These are phyloP conservation scores for Bacterosira constricta DNA, from an alignment of 108 stramenopile genomes.

Conservation along the genomic window DNA sequence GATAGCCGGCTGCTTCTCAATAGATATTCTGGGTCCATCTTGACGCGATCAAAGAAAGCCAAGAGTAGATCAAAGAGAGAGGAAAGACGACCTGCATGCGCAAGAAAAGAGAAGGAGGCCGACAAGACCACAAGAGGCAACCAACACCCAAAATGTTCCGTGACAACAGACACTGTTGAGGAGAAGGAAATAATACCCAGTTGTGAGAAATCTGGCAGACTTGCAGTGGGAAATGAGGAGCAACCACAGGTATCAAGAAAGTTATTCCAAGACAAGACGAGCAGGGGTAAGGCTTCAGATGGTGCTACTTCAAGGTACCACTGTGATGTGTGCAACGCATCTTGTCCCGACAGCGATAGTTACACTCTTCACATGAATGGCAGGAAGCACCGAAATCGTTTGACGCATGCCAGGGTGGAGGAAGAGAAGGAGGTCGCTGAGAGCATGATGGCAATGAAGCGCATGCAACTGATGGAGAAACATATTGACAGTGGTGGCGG, in stretches of 20 bases:
- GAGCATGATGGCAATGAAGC: constrained; percentile 61
- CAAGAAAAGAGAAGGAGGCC: background rate
- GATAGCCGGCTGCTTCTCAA: constrained; percentile 24
- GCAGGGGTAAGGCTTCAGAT: background rate
- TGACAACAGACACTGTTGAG: background rate
- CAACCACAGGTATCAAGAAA: background rate
- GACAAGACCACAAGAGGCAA: background rate
- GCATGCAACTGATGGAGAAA: constrained; percentile 44
- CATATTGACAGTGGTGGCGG: background rate
- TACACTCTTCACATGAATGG: constrained; percentile 75
- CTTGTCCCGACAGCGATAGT: constrained; percentile 69
- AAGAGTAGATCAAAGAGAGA: background rate
- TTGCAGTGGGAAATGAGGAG: background rate
- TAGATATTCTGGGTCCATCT: constrained; percentile 13
- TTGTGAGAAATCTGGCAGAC: background rate
- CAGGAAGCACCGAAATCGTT: constrained; percentile 81
- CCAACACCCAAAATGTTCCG: background rate
- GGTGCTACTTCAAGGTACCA: constrained; percentile 18
- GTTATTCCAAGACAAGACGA: background rate
- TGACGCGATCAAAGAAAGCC: background rate
- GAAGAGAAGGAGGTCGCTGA: constrained; percentile 65
- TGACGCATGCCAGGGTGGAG: constrained; percentile 58
- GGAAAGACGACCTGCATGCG: background rate
- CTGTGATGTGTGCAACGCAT: constrained; percentile 67
- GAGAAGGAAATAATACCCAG: constrained; percentile 3